Percentiles rank a stretch among this genome's conserved stretches.
Conservation (phyloP, 2,329 filamentous ascomycete genomes). For the Phaeoacremonium minimum region DNA sequence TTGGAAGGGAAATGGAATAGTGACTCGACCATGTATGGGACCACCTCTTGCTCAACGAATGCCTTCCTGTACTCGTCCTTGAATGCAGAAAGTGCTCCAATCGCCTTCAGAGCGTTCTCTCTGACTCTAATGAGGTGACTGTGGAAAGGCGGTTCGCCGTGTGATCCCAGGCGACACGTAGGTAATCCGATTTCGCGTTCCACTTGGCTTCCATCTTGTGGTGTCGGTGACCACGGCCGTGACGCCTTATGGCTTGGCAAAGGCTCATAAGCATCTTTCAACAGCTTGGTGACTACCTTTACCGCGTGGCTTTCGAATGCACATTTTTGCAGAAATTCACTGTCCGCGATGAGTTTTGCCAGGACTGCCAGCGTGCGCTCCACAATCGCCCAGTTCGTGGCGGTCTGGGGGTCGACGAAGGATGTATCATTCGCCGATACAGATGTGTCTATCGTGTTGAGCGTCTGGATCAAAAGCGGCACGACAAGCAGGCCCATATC, state of each 20-base stretch:
- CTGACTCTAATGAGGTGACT: conserved; percentile 72
- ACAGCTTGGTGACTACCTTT: conserved; percentile 38
- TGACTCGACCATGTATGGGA: conserved; percentile 80
- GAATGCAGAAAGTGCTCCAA: conserved; percentile 76
- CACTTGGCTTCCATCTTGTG: conserved; percentile 9
- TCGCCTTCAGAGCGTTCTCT: conserved; percentile 69
- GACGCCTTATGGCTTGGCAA: conserved; percentile 24
- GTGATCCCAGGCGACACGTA: conserved; percentile 50
- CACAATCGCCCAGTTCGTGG: conserved; percentile 47
- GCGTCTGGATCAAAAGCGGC: conserved; percentile 63
- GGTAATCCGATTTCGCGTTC: conserved; percentile 13
- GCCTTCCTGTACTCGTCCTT: conserved; percentile 82
- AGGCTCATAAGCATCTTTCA: conserved; percentile 48
- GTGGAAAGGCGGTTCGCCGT: conserved; percentile 55
- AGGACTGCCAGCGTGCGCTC: conserved; percentile 73
- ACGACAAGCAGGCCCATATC: conserved; percentile 65
- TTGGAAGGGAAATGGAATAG: conserved; percentile 54
- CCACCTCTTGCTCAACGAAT: conserved; percentile 75
- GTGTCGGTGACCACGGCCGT: conserved; percentile 30
- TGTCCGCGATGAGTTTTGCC: conserved; percentile 74
- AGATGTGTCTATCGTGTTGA: conserved; percentile 45
- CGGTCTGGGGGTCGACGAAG: conserved; percentile 30
- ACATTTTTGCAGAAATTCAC: conserved; percentile 73
- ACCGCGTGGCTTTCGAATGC: conserved; percentile 63
- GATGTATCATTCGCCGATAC: conserved; percentile 28